Base-by-base conservation (phyloP, 371 early-diverging fungal species). In the Basidiobolus meristosporus region DNA sequence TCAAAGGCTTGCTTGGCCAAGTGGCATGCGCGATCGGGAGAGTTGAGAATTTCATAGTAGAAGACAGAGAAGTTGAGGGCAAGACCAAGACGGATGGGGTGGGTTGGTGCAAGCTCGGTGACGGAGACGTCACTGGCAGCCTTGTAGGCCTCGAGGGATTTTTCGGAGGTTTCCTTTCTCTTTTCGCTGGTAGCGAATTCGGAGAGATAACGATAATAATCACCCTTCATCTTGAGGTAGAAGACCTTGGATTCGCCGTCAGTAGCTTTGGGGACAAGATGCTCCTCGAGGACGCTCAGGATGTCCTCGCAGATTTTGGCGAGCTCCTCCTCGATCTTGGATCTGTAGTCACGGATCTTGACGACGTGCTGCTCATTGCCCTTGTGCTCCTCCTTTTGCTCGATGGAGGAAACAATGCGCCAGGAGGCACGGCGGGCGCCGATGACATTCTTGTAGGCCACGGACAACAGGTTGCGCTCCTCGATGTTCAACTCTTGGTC, bases 41-140 rank as follows among this genome's bases (percentile, higher is more conserved):
- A 86, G 76, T 97, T 98, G 56, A 95, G 71, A 56, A 99, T 98
- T 71, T 99, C 99, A 64, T 97, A 98, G 81, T 95, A 95, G 72
- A 98, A 98, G 32, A 99, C 99, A n/a, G 98, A 98, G 72, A 93
- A 98, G 85, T 99, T 99, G 53, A 99, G 74, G 44, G 97, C 95
- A 45, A 99, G 78, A 40, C 99, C 99, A 36, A 99, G 83, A 48
- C 98, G 91, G 57, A 98, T 93, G 38, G 99, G 98, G 70, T 98
- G 96, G 40, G 98, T 98, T 30, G 93, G 83, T 21, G 93, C 78
- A 15, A 98, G 72, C 47, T 90, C 85, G 23, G 80, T 82, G 56
- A 80, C 77, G 47, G 99, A 96, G 62, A 90, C 74, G 43, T 79
- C 91, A 29, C 87, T 89, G 51, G 98, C 98, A 38, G 67, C 66